phyloP scores from a whole-genome alignment of 2,329 filamentous ascomycete species.

The Xylaria sp. region DNA sequence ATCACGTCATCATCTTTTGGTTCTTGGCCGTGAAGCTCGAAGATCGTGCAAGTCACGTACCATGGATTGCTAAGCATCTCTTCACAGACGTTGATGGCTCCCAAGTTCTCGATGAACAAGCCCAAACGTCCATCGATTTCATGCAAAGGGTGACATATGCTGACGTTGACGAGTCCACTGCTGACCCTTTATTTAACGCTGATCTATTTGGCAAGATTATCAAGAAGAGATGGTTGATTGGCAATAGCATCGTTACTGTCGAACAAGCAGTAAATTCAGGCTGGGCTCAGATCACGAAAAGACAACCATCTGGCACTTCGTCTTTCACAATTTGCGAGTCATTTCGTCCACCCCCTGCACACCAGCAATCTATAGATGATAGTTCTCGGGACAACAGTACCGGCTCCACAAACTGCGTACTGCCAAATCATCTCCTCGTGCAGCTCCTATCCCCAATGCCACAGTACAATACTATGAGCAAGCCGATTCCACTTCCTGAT shows the following conservation, averaged over 20 bases:
- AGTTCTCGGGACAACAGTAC: constrained; percentile 59
- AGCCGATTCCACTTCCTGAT: constrained; percentile 79
- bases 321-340: constrained; percentile 69
- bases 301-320: constrained; percentile 76
- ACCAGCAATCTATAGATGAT: constrained; percentile 64
- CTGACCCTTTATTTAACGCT: constrained; percentile 73
- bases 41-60: constrained; percentile 84
- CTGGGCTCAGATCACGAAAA: constrained; percentile 76
- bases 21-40: constrained; percentile 89
- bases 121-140: constrained; percentile 92
- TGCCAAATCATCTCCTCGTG: constrained; percentile 80
- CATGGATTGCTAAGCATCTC: constrained; percentile 89
- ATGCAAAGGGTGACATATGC: constrained; percentile 91
- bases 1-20: constrained; percentile 97
- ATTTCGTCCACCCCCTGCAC: constrained; percentile 67
- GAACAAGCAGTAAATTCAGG: constrained; percentile 75
- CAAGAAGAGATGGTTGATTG: constrained; percentile 77
- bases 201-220: constrained; percentile 73
- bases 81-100: constrained; percentile 81
- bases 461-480: constrained; percentile 66
- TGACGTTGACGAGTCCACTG: constrained; percentile 80
- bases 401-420: constrained; percentile 67
- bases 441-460: constrained; percentile 74
- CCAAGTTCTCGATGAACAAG: constrained; percentile 87
- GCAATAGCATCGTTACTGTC: constrained; percentile 78